Evolutionary conservation across 495 filamentous ascomycete genomes (phyloP).

Genomic region (Lichina pygmaea): DNA sequence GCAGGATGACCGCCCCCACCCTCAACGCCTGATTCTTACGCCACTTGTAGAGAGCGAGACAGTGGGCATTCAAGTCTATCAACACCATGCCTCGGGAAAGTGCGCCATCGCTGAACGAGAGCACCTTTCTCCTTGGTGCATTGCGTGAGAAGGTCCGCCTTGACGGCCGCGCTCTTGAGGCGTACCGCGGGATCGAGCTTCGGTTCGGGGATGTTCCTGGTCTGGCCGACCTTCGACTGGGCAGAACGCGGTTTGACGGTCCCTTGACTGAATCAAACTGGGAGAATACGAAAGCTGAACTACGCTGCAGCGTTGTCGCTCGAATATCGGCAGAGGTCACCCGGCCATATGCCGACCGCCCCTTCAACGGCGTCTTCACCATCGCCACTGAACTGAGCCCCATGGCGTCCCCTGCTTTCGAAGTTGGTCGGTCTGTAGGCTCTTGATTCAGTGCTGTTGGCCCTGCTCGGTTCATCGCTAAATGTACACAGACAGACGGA

Average conservation of each 20-base stretch:
- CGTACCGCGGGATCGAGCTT: conserved; percentile 49
- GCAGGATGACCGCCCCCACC: too few relatives aligned
- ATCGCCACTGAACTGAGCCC: conserved; percentile 74
- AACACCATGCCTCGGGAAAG: conserved; percentile 3
- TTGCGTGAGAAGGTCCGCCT: conserved; percentile 44
- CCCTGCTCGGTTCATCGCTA: too few relatives aligned
- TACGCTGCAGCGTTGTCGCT: conserved; percentile 36
- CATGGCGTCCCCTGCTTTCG: conserved; percentile 82
- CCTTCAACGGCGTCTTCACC: conserved; percentile 81
- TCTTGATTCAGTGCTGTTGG: neutral
- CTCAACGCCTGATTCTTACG: too few relatives aligned
- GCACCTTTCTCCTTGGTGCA: conserved; percentile 15
- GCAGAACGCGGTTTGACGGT: conserved; percentile 52
- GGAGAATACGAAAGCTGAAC: too few relatives aligned
- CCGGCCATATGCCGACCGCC: conserved; percentile 60
- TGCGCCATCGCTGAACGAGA: conserved; percentile 15
- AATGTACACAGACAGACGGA: conserved; percentile 29
- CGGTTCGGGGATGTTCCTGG: conserved; percentile 79
- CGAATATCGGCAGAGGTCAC: conserved; percentile 73
- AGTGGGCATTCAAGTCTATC: too few relatives aligned
- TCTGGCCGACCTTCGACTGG: conserved; percentile 64
- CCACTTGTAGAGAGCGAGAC: too few relatives aligned
- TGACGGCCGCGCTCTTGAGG: conserved; percentile 55
- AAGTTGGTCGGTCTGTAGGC: conserved; percentile 42
- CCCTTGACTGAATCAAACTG: neutral